These are phyloP conservation scores for Capillidium heterosporum DNA, from an alignment of 371 early-diverging fungal species.

Conservation along the genomic window DNA sequence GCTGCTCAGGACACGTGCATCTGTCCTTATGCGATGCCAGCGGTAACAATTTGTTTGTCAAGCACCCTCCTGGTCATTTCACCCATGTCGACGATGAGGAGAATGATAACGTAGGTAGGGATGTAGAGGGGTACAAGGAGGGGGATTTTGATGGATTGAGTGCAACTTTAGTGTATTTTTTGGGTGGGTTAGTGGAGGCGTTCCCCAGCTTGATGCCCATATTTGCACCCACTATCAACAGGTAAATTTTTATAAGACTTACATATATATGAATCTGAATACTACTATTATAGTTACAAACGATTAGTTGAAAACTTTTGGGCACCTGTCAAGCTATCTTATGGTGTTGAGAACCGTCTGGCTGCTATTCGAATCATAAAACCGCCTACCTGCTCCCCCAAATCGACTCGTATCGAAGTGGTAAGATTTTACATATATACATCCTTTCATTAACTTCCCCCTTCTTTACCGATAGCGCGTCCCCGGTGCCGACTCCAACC, in stretches of 20 bases:
- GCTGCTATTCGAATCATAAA: constrained; percentile 57
- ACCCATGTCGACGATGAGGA: too few relatives aligned
- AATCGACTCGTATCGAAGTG: constrained; percentile 51
- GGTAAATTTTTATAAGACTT: constrained; percentile 12
- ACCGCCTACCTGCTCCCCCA: constrained; percentile 42
- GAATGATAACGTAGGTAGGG: not conserved
- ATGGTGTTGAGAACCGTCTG: constrained; percentile 61
- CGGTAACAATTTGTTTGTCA: constrained; percentile 30
- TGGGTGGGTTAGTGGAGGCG: constrained; percentile 54
- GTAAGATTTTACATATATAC: constrained; percentile 10
- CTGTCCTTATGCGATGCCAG: constrained; percentile 34
- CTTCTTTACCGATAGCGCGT: constrained; percentile 20
- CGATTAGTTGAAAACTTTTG: constrained; percentile 65
- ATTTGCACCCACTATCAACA: constrained; percentile 66
- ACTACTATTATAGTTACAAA: constrained; percentile 36
- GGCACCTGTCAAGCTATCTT: constrained; percentile 69
- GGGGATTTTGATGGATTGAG: constrained; percentile 18
- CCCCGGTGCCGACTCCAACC: constrained; percentile 65
- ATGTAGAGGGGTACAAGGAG: constrained; percentile 6
- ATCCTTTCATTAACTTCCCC: too few relatives aligned
- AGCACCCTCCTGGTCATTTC: too few relatives aligned
- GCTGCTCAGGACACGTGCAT: constrained; percentile 72
- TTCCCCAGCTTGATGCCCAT: constrained; percentile 56
- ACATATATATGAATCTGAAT: constrained; percentile 1
- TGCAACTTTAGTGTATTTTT: constrained; percentile 34